Conservation (phyloP, 2,329 filamentous ascomycete species). For the Calonectria montana region DNA sequence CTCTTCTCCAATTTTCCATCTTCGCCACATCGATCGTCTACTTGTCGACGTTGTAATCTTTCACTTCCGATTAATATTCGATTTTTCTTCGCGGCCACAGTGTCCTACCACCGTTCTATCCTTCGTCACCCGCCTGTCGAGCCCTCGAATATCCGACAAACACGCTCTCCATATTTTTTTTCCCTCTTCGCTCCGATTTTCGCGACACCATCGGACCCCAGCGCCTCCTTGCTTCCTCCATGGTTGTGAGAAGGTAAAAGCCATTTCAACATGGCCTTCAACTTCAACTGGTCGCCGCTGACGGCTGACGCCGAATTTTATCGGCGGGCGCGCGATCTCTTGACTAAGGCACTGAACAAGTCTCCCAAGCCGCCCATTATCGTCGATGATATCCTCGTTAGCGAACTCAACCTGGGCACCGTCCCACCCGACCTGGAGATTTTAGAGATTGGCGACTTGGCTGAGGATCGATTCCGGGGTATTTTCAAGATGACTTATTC, state of each 20-base stretch:
- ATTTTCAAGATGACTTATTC: slow-evolving; percentile 99
- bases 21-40: slow-evolving; percentile 12
- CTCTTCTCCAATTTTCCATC: slow-evolving; percentile 9
- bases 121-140: slow-evolving; percentile 19
- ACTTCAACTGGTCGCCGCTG: slow-evolving; percentile 99
- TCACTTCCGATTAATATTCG: slow-evolving; percentile 19
- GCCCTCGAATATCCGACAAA: slow-evolving; percentile 17
- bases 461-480: slow-evolving; percentile 95
- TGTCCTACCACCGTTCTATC: slow-evolving; percentile 19
- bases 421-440: slow-evolving; percentile 97
- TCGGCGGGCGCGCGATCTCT: slow-evolving; percentile 89
- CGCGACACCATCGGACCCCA: slow-evolving; percentile 33
- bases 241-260: slow-evolving; percentile 50
- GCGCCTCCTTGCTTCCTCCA: slow-evolving; percentile 42
- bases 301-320: slow-evolving; percentile 95
- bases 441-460: slow-evolving; percentile 95
- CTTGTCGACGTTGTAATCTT: slow-evolving; percentile 15
- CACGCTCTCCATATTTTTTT: slow-evolving; percentile 28
- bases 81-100: slow-evolving; percentile 20
- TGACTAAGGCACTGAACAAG: slow-evolving; percentile 96
- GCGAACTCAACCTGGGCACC: slow-evolving; percentile 95
- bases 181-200: slow-evolving; percentile 23
- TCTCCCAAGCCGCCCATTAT: slow-evolving; percentile 98
- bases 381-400: slow-evolving; percentile 98
- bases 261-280: slow-evolving; percentile 91